Percentiles rank a stretch among this genome's conserved stretches.
phyloP scores from a whole-genome alignment of 306 rosid species.

The Pyrus betulifolia region DNA sequence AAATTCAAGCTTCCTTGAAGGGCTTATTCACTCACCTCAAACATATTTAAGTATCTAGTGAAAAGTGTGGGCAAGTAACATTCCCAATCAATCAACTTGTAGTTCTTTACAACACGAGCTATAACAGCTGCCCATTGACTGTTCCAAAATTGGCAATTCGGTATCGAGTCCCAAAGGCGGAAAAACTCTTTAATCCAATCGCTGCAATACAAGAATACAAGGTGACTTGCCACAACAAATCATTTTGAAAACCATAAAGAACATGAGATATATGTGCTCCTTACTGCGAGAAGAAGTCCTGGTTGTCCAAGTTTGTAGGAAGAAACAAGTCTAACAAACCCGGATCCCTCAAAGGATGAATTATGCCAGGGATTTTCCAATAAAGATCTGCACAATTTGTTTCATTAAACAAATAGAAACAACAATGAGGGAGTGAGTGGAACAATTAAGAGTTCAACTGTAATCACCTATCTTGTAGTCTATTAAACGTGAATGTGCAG shows the following conservation, averaged over 20 bases:
- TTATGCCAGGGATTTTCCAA: constrained; percentile 98
- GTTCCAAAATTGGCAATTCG: constrained; percentile 98
- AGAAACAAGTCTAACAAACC: constrained; percentile 92
- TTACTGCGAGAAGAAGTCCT: constrained; percentile 76
- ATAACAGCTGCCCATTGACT: constrained; percentile 92
- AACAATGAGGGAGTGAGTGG: constrained; percentile 2
- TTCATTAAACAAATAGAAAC: constrained; percentile 18
- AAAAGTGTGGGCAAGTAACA: constrained; percentile 73
- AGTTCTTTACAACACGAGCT: constrained; percentile 84
- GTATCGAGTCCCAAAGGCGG: constrained; percentile 81
- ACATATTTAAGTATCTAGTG: constrained; percentile 89
- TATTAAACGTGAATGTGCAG: not conserved
- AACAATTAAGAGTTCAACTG: not conserved
- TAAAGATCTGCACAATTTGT: constrained; percentile 57
- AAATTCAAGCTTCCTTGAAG: constrained; percentile 13
- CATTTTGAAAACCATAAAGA: constrained; percentile 17
- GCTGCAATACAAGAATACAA: constrained; percentile 40
- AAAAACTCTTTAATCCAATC: constrained; percentile 71
- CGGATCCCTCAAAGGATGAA: constrained; percentile 97
- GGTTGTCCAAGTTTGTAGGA: constrained; percentile 81
- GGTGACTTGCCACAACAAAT: constrained; percentile 16
- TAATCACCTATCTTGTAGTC: not conserved
- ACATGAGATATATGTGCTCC: constrained; percentile 27
- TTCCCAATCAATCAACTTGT: constrained; percentile 72
- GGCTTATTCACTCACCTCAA: constrained; percentile 67